These are phyloP conservation scores for Candida sp. DNA, from an alignment of 1,139 yeast species.

Conservation along the genomic window DNA sequence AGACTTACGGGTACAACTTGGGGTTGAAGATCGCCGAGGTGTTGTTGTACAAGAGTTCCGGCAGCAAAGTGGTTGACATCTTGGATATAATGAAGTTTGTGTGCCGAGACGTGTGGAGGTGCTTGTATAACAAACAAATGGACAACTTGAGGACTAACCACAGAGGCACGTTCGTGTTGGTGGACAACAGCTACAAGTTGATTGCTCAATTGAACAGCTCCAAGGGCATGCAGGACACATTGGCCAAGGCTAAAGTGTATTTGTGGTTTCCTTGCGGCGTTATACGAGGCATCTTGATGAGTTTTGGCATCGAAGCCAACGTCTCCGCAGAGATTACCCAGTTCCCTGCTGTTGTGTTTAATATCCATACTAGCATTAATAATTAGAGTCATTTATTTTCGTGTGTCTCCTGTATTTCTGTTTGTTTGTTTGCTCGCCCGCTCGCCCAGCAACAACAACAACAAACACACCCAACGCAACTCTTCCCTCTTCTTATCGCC, in stretches of 20 bases:
- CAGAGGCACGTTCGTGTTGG: constrained; percentile 80
- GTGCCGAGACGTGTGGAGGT: constrained; percentile 91
- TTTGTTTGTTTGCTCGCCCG: too few species aligned
- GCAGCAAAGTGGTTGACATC: constrained; percentile 56
- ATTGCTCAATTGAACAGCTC: constrained; percentile 60
- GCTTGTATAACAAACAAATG: constrained; percentile 82
- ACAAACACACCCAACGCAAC: too few species aligned
- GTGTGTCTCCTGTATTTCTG: too few species aligned
- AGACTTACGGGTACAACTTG: constrained; percentile 71
- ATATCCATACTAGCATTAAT: constrained; percentile 60
- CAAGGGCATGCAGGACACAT: constrained; percentile 50
- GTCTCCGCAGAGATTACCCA: constrained; percentile 71
- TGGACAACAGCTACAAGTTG: constrained; percentile 66
- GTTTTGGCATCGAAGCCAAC: constrained; percentile 69
- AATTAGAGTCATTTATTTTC: constrained; percentile 9
- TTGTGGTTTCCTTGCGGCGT: constrained; percentile 86
- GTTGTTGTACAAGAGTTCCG: constrained; percentile 58
- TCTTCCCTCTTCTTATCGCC: too few species aligned
- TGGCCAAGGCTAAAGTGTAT: constrained; percentile 54
- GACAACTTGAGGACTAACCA: constrained; percentile 94
- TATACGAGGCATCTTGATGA: constrained; percentile 76
- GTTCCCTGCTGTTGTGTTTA: constrained; percentile 73
- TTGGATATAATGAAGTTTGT: constrained; percentile 89
- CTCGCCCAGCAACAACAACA: too few species aligned
- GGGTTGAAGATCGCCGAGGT: constrained; percentile 80